phyloP scores from a whole-genome alignment of 2,329 filamentous ascomycete genomes.

The Penicillium sp. region DNA sequence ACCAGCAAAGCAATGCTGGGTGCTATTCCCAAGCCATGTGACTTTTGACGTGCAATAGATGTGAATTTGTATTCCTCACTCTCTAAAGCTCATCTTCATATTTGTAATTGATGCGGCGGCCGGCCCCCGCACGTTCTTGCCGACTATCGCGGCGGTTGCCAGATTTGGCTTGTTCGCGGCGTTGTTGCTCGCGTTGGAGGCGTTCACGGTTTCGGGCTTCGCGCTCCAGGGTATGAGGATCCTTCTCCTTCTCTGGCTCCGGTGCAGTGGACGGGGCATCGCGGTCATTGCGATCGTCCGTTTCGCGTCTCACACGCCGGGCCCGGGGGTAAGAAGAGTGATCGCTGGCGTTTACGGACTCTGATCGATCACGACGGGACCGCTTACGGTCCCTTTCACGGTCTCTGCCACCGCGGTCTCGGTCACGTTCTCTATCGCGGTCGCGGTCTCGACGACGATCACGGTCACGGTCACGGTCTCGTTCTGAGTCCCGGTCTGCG shows the following conservation, averaged over 20 bases:
- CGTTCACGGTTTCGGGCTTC: constrained; percentile 51
- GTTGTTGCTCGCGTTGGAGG: constrained; percentile 66
- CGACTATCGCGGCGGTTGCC: constrained; percentile 37
- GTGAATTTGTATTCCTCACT: not conserved
- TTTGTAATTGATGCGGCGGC: constrained; percentile 48
- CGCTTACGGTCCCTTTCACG: constrained; percentile 41
- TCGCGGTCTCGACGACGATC: constrained; percentile 43
- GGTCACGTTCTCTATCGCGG: constrained; percentile 26
- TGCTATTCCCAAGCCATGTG: not conserved
- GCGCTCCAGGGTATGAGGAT: constrained; percentile 68
- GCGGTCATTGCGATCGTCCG: constrained; percentile 26
- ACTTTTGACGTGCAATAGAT: not conserved
- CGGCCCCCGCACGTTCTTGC: constrained; percentile 31
- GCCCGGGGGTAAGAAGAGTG: constrained; percentile 35
- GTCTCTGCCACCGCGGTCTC: constrained; percentile 34
- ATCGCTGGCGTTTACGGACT: constrained; percentile 32
- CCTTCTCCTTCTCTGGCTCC: constrained; percentile 62
- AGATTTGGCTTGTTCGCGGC: constrained; percentile 50
- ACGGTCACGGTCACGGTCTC: constrained; percentile 39
- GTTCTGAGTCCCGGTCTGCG: constrained; percentile 15
- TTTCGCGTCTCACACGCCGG: constrained; percentile 36
- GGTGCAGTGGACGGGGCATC: constrained; percentile 12
- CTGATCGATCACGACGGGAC: constrained; percentile 43
- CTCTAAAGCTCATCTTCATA: constrained; percentile 47
- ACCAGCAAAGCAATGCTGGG: not conserved